Evolutionary conservation across 495 filamentous ascomycete species (phyloP).

Genomic region (Penicillium bialowiezense): DNA sequence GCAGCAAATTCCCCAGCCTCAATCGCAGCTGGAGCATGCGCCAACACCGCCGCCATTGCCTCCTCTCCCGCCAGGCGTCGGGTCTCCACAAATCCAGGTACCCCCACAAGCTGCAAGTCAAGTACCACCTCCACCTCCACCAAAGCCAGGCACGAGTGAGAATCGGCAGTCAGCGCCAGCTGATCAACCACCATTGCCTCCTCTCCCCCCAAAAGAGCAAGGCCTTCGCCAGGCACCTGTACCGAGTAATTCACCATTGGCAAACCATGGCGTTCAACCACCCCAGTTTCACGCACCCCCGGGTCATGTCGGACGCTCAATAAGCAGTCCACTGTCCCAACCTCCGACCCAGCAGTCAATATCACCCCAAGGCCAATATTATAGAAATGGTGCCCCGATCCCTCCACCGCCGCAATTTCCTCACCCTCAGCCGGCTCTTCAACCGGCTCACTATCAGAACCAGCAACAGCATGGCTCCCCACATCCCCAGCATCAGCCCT

Average conservation of each 20-base stretch:
- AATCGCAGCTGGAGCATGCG: slow-evolving; percentile 36
- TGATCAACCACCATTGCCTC: slow-evolving; percentile 38
- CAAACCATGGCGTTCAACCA: slow-evolving; percentile 9
- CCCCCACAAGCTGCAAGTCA: slow-evolving; percentile 5
- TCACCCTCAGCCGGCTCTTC: slow-evolving; percentile 9
- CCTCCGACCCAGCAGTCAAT: slow-evolving; percentile 11
- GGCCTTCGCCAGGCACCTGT: slow-evolving; percentile 13
- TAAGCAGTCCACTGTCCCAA: slow-evolving; percentile 6
- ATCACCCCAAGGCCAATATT: slow-evolving; percentile 14
- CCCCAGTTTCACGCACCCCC: slow-evolving; percentile 17
- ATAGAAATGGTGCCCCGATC: slow-evolving; percentile 6
- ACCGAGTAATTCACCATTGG: not conserved
- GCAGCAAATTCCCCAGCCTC: slow-evolving; percentile 42
- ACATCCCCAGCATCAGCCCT: slow-evolving; percentile 18
- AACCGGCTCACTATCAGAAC: not conserved
- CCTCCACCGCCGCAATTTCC: slow-evolving; percentile 5
- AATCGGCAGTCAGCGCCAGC: slow-evolving; percentile 18
- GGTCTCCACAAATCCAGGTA: slow-evolving; percentile 20
- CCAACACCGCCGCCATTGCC: slow-evolving; percentile 60
- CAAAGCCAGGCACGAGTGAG: slow-evolving; percentile 20
- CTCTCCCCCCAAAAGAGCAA: slow-evolving; percentile 40
- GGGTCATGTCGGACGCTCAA: not conserved
- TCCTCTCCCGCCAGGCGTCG: slow-evolving; percentile 65
- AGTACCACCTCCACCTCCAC: slow-evolving; percentile 15
- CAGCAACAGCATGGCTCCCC: slow-evolving; percentile 17